These are phyloP conservation scores for Aspergillus pseudotamarii DNA, from an alignment of 2,329 filamentous ascomycete genomes.

Conservation along the genomic window DNA sequence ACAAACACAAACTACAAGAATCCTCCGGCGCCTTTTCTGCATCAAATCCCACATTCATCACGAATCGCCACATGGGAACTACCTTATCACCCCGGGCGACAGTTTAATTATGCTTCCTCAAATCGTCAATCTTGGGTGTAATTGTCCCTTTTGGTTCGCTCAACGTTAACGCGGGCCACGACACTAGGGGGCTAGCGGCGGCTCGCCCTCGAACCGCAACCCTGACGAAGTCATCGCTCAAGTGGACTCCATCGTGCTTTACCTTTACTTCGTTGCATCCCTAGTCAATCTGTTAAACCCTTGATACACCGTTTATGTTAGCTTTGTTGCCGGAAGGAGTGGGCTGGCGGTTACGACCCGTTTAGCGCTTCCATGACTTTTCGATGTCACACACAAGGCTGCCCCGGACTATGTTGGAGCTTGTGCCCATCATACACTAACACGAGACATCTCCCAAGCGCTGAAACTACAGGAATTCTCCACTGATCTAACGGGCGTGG, in stretches of 20 bases:
- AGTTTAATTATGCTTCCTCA: neutral
- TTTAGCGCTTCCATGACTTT: slow-evolving; percentile 2
- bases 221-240: slow-evolving; percentile 6
- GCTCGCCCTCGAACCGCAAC: slow-evolving; percentile 13
- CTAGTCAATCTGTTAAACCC: neutral
- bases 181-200: slow-evolving; percentile 16
- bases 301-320: neutral
- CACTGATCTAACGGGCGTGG: neutral
- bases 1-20: neutral
- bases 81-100: neutral
- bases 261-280: neutral
- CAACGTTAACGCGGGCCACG: slow-evolving; percentile 21
- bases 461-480: neutral
- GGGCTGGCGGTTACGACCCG: slow-evolving; percentile 4
- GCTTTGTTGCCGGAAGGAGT: neutral
- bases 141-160: slow-evolving; percentile 20
- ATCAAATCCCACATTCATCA: neutral
- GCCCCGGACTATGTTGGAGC: neutral
- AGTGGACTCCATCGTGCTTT: neutral
- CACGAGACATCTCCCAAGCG: neutral
- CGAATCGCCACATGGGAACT: neutral
- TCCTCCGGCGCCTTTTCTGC: neutral
- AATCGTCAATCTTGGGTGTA: neutral
- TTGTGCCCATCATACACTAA: neutral
- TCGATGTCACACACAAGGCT: neutral